Evolutionary conservation across 2,329 filamentous ascomycete genomes (phyloP).

Genomic region (Botrytis pseudocinerea): DNA sequence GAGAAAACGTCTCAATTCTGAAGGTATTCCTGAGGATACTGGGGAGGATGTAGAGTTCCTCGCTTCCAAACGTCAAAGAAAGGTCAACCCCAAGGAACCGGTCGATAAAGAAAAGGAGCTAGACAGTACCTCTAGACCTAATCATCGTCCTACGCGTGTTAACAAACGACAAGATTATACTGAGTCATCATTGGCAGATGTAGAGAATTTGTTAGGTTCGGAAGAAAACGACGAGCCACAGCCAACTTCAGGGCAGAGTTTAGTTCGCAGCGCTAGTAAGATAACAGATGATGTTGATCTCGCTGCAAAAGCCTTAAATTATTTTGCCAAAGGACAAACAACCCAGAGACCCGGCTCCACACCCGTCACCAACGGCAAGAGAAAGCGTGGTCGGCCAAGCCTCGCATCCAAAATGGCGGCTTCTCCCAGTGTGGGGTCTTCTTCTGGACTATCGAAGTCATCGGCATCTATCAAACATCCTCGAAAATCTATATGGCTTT

Average conservation of each 20-base stretch:
- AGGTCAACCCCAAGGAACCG: slow-evolving; percentile 28
- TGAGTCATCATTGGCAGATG: slow-evolving; percentile 32
- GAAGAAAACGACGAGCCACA: slow-evolving; percentile 2
- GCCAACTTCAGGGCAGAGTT: slow-evolving; percentile 7
- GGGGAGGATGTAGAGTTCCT: slow-evolving; percentile 37
- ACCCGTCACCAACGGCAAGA: slow-evolving; percentile 25
- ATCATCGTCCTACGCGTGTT: slow-evolving; percentile 29
- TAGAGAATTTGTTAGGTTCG: slow-evolving; percentile 27
- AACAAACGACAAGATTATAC: slow-evolving; percentile 31
- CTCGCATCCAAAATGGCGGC: neutral
- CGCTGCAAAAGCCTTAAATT: slow-evolving; percentile 32
- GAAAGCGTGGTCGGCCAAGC: slow-evolving; percentile 25
- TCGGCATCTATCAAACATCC: slow-evolving; percentile 30
- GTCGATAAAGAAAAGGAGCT: slow-evolving; percentile 8
- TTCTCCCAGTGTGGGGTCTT: neutral
- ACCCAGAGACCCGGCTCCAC: neutral
- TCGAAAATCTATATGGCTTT: slow-evolving; percentile 37
- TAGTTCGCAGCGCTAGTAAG: slow-evolving; percentile 9
- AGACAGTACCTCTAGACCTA: slow-evolving; percentile 20
- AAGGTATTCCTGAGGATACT: slow-evolving; percentile 28
- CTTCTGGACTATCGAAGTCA: slow-evolving; percentile 4
- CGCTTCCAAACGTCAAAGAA: slow-evolving; percentile 34
- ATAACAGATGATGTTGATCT: slow-evolving; percentile 29
- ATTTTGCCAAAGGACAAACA: slow-evolving; percentile 24
- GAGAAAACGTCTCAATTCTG: slow-evolving; percentile 27